Base-by-base conservation (phyloP, 139 green algal genomes). In the Microglena sp. region DNA sequence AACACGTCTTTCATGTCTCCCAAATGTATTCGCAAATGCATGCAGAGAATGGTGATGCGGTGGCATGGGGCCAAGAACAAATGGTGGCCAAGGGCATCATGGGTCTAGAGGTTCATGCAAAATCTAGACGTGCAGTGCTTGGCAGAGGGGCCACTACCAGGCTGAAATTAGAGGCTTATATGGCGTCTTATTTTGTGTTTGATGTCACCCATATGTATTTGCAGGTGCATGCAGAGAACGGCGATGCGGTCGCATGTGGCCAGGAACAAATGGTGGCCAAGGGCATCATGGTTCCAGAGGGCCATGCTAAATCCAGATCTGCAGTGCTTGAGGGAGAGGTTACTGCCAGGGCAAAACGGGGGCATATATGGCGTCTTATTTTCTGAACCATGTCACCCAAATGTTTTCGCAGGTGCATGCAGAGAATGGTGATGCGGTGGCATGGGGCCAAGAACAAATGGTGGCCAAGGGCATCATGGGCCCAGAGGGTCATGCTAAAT, bases 381-480 rank as follows among this genome's bases (percentile, higher is more conserved):
- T 50, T 11, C 40, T n/a, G 11, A 50, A 50, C 40, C 40, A 50
- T 50, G 18, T n/a, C 40, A n/a, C 40, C 40, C 40, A n/a, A 18
- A 18, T 18, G 11, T n/a, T n/a, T n/a, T 59, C 21, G 4, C 53
- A 85, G 70, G 80, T 95, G 28, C 92, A 97, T 58, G 86, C 83
- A 4, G 92, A 98, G 74, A 96, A 97, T 54, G 91, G 88, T 4
- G 92, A 97, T 43, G 89, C 81, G 5, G 82, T 98, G 11, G 86
- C 72, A 0, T 67, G 76, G 60, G 80, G 84, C 7, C 92, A 95
- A 76, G 43, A 2, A 6, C 3, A 68, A 4, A 33, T 68, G n/a
- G 11, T 33, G 1, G 34, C 54, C 8, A 3, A 22, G 15, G 87
- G 87, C 32, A 82, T 96, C 50, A 90, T 79, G 0, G 89, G 81